These are phyloP conservation scores for Teratosphaeriaceae sp. DNA, from an alignment of 2,329 filamentous ascomycete genomes.

Conservation along the genomic window DNA sequence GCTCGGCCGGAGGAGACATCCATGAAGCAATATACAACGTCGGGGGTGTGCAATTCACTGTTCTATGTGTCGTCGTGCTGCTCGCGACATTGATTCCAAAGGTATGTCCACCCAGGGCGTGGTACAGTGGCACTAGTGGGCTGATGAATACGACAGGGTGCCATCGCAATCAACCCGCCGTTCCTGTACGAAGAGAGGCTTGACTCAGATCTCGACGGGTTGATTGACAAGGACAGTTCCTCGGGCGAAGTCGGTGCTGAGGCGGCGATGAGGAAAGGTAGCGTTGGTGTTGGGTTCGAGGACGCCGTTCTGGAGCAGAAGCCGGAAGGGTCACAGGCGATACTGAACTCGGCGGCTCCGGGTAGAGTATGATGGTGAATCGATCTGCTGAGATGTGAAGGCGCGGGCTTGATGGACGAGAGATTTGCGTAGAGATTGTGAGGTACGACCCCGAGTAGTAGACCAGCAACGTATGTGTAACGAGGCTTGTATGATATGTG, in stretches of 20 bases:
- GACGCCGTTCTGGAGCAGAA: background rate
- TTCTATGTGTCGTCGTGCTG: background rate
- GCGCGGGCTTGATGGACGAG: too few species aligned
- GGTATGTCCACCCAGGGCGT: background rate
- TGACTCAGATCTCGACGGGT: background rate
- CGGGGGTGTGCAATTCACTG: background rate
- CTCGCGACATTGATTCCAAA: background rate
- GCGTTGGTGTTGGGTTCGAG: background rate
- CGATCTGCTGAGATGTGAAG: too few species aligned
- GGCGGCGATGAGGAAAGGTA: background rate
- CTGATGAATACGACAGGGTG: background rate
- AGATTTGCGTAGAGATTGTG: too few species aligned
- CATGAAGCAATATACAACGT: background rate
- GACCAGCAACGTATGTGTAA: too few species aligned
- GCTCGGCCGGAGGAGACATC: background rate
- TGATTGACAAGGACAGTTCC: background rate
- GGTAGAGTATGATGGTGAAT: too few species aligned
- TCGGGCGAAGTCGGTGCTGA: background rate
- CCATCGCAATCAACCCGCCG: background rate
- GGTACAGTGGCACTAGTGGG: background rate
- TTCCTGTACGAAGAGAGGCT: background rate
- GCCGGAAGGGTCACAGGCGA: too few species aligned
- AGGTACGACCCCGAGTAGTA: too few species aligned
- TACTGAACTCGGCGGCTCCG: too few species aligned
- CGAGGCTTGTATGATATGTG: too few species aligned